Evolutionary conservation across 2,329 filamentous ascomycete species (phyloP).

Genomic region (Cladophialophora chaetospira): DNA sequence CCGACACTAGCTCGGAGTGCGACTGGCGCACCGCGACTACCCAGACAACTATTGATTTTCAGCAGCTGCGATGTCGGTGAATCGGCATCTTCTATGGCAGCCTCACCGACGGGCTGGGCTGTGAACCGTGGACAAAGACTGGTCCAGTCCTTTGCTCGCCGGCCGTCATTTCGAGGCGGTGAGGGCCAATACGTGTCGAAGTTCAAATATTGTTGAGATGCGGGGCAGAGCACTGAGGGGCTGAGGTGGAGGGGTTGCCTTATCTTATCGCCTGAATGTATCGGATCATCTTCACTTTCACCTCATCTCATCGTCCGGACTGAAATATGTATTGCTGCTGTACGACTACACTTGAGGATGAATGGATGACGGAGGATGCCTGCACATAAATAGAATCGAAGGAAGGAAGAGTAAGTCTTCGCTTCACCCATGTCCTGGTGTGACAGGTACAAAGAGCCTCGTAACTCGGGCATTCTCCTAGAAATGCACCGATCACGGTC

Average conservation of each 20-base stretch:
- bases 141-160: constrained; percentile 2
- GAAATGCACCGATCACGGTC: too few species aligned
- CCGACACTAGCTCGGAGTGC: constrained; percentile 26
- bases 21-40: constrained; percentile 12
- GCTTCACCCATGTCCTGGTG: background rate
- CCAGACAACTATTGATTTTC: constrained; percentile 9
- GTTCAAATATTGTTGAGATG: constrained; percentile 16
- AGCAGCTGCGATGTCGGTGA: constrained; percentile 10
- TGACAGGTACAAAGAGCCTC: too few species aligned
- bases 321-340: background rate
- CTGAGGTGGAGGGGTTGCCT: background rate
- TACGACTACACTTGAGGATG: too few species aligned
- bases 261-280: background rate
- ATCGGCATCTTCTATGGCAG: constrained; percentile 7
- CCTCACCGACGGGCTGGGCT: constrained; percentile 12
- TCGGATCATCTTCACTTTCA: background rate
- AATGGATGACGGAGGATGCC: too few species aligned
- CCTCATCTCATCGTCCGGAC: background rate
- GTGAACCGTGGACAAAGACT: background rate
- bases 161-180: constrained; percentile 9
- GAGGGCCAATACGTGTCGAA: constrained; percentile 1
- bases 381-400: background rate
- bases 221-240: constrained; percentile 14
- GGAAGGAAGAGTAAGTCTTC: background rate
- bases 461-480: background rate